phyloP scores from a whole-genome alignment of 2,329 filamentous ascomycete species.

The Sclerotinia subarctica region DNA sequence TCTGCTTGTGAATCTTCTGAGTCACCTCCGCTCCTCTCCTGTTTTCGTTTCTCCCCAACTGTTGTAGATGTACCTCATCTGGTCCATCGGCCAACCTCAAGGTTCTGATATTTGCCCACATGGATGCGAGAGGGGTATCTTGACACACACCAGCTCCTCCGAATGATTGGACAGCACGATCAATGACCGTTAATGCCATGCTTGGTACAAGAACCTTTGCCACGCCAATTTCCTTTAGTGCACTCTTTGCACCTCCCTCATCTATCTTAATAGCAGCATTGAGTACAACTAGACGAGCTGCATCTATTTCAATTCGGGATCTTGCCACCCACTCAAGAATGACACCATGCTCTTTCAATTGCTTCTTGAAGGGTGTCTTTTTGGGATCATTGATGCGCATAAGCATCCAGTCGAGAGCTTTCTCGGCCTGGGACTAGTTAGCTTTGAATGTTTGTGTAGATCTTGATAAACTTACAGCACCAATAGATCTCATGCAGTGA shows the following conservation, averaged over 20 bases:
- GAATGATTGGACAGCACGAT: slow-evolving; percentile 90
- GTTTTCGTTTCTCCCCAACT: slow-evolving; percentile 79
- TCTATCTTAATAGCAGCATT: slow-evolving; percentile 97
- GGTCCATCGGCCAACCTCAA: slow-evolving; percentile 88
- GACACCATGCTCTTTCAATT: slow-evolving; percentile 83
- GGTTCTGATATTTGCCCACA: slow-evolving; percentile 80
- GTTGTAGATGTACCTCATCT: slow-evolving; percentile 88
- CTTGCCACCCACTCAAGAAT: slow-evolving; percentile 94
- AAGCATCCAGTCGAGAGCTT: slow-evolving; percentile 91
- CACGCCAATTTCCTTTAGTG: slow-evolving; percentile 89
- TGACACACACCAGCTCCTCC: slow-evolving; percentile 89
- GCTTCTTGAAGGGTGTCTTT: slow-evolving; percentile 90
- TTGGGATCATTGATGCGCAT: slow-evolving; percentile 87
- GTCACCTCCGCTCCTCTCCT: slow-evolving; percentile 61
- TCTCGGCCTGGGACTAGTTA: slow-evolving; percentile 62
- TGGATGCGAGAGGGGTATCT: slow-evolving; percentile 84
- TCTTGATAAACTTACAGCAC: slow-evolving; percentile 55
- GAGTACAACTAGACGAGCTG: slow-evolving; percentile 82
- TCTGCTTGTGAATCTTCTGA: slow-evolving; percentile 61
- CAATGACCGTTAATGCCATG: slow-evolving; percentile 81
- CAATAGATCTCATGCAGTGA: slow-evolving; percentile 94
- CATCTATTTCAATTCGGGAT: slow-evolving; percentile 90
- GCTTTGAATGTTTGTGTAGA: neutral
- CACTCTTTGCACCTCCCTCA: slow-evolving; percentile 79
- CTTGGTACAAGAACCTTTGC: slow-evolving; percentile 89